Evolutionary conservation across 164 flowering plant genomes (phyloP).

Genomic region (Nymphaea colorata): DNA sequence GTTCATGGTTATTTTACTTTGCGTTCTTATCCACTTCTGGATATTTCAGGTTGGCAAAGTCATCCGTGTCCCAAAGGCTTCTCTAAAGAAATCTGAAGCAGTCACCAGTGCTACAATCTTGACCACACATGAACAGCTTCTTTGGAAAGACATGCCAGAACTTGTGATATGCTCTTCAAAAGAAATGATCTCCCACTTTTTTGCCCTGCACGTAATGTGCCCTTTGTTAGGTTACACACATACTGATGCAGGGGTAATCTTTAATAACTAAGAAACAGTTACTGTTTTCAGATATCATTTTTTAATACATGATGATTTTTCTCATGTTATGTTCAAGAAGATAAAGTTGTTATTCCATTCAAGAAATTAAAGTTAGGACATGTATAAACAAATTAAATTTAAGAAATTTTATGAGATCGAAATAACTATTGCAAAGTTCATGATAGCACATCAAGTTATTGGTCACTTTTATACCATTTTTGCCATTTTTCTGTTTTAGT

Average conservation of each 20-base stretch:
- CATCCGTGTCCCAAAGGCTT: conserved; percentile 51
- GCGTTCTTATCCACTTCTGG: neutral
- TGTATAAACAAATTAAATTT: too few species aligned
- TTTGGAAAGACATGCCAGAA: conserved; percentile 47
- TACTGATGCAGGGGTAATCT: conserved; percentile 73
- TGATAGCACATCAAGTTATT: too few species aligned
- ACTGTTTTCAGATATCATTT: neutral
- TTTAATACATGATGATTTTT: neutral
- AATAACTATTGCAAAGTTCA: too few species aligned
- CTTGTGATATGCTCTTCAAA: conserved; percentile 31
- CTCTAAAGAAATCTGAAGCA: conserved; percentile 15
- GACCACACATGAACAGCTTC: conserved; percentile 33
- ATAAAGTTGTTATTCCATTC: too few species aligned
- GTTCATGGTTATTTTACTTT: too few species aligned
- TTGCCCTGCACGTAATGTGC: conserved; percentile 48
- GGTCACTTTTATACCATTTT: too few species aligned
- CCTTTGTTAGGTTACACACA: conserved; percentile 58
- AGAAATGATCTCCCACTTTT: conserved; percentile 43
- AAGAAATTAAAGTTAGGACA: too few species aligned
- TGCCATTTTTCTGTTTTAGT: too few species aligned
- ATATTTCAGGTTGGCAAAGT: conserved; percentile 66
- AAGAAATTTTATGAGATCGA: too few species aligned
- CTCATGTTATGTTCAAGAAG: too few species aligned
- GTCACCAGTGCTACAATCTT: conserved; percentile 19
- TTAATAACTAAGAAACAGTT: neutral